Evolutionary conservation across 1,139 yeast species (phyloP), one percentile per base, ranked within the genome.

Genomic region (Candida mesenterica): DNA sequence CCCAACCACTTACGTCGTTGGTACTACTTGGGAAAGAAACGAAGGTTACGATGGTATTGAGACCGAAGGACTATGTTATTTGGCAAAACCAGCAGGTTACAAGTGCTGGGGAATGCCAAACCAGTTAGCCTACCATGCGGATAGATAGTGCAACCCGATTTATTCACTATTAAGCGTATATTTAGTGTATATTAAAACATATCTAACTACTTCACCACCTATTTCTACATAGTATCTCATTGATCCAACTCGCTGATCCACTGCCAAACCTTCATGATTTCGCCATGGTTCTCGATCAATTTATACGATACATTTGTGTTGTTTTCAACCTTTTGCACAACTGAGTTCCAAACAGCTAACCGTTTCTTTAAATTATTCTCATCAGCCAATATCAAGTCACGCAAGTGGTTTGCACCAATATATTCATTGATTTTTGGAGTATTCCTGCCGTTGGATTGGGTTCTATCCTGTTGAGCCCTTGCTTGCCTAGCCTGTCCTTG

Each of bases 231-330:
- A n/a, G n/a, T n/a, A n/a, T 10, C 26, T 24, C 26, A 24, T 12
- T 24, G 12, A 6, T 17, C 23, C 10, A 28, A 10, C 13, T 28
- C 20, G 12, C 85, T 78, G 20, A 82, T 70, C 96, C 96, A 89
- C 53, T 87, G 88, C 95, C 96, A 88, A 22, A 87, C 88, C 51
- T 81, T 79, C 78, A 84, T 78, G 42, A 88, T 83, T 48, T 88
- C 96, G 4, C 97, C 97, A 49, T 82, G 86, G 28, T 80, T 68
- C 53, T 89, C 96, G 42, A 77, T 60, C 42, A 81, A 75, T 33
- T 77, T 69, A 30, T 69, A 65, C 30, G 77, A 68, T 19, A 88
- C 75, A 47, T 82, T 82, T 23, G 82, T 62, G 49, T 87, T 84
- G 36, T 63, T 60, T 50, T 89, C 96, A 8, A 92, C 75, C 32